Evolutionary conservation across 495 filamentous ascomycete genomes (phyloP), one percentile per base, ranked within the genome.

Genomic region (Tuber indicum): DNA sequence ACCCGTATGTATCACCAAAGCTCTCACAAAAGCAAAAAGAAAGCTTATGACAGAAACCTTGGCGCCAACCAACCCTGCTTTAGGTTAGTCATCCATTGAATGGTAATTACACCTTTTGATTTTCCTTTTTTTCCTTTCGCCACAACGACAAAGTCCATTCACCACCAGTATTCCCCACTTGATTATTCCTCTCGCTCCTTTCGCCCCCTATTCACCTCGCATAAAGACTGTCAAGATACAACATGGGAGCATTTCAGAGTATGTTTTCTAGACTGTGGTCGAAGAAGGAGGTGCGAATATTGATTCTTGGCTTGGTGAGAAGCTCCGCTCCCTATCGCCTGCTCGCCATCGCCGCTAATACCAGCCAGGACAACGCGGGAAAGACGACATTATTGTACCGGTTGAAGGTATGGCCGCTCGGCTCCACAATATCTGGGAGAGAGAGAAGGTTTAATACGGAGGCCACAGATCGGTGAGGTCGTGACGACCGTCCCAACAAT

Each of bases 401-500:
- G 84, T 86, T 99, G 73, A 97, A 98, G 91, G 94, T 97, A 85
- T 47, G 87, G 43, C 41, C 2, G 72, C 78, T 58, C 26, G 58
- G 47, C 26, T 32, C 36, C 14, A 26, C 6, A 43, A 39, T 36
- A n/a, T 70, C 23, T 58, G 44, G 10, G 39, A 42, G 70, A 45
- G 44, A 58, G 74, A 49, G 44, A 58, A 72, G 12, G 66, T 75
- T 52, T 75, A 71, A 74, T 26, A 74, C 44, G 45, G 72, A 14
- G 49, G 52, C 36, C 82, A 71, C 84, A 97, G 93, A 97, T 99
- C 83, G 96, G 96, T 78, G 96, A 99, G 85, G 96, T 98, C 70
- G 96, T 99, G 81, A 97, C 96, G 62, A 99, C 96, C 76, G 97
- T 98, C 88, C 96, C 96, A 16, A 99, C 96, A 72, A 98, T 99